Base-by-base conservation (phyloP, 148 eudicot species). In the Diospyros kaki region DNA sequence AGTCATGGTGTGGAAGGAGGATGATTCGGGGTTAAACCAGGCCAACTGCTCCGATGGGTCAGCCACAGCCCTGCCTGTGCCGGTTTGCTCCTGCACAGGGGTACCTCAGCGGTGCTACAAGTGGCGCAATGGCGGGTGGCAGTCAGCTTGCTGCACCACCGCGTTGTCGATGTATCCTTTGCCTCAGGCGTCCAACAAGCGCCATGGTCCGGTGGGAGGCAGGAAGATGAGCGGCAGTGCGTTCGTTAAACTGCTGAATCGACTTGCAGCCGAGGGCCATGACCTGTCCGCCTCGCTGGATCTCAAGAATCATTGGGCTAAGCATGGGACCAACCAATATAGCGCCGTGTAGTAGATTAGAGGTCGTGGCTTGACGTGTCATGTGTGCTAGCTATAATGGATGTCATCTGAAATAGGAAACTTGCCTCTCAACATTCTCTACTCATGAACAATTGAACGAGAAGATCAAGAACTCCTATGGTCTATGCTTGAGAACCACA, bases 1-100 rank as follows among this genome's bases (percentile, higher is more conserved):
- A 69, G 70, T 39, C 28, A 41, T 6, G 80, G 73, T 12, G 66
- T 68, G 64, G 1, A 79, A 82, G 83, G 77, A 83, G 48, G 86
- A 83, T 51, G 71, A 80, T 66, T 54, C 72, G 60, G 83, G 83
- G 58, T 41, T 77, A 10, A 83, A 83, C 75, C 83, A 83, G 61
- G 77, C 77, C 0, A 77, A 77, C 28, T 28, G 28, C 28, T 83
- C 77, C 48, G 86, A 83, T 6, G 86, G 80, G 18, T 63, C 86
- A 3, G 68, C 83, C 60, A 83, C 86, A 3, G 68, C 83, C 60
- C 80, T 80, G 86, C 83, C n/a, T 42, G 42, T 61, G 42, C 65
- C 65, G 2, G 65, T 61, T 61, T 61, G 65, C 65, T 18, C 65
- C 42, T 61, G 65, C 42, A 61, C 65, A 3, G 65, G 65, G 65